Base-by-base conservation (phyloP, 2,329 filamentous ascomycete genomes). In the Orbilia ellipsospora region DNA sequence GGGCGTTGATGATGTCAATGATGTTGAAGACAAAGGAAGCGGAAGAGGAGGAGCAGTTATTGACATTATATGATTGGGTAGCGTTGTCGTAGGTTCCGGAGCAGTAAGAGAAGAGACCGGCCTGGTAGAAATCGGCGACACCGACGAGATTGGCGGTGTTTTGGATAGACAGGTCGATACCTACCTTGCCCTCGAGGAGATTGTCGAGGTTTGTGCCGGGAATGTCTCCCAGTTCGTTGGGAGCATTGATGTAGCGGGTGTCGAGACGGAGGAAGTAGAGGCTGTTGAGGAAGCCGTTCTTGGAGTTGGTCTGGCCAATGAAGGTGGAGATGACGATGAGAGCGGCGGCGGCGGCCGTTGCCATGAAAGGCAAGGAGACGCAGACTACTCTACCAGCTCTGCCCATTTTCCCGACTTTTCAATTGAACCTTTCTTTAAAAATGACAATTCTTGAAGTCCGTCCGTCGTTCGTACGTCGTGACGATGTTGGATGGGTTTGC, bases 71-170 rank as follows among this genome's bases (percentile, higher is more conserved):
- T 57, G 81, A 84, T 77, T 86, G 85, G 77, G 86, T 85, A 79
- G 85, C 85, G 78, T 87, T 86, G 78, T 85, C 82, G 48, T 42
- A 73, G 15, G 50, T 45, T 5, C 78, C 78, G 69, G 85, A 84
- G 87, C 95, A 98, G 87, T 93, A 97, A 81, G 91, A 91, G 91
- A 92, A 96, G 44, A 98, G 86, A 81, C 88, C 88, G 81, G 98
- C 86, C 76, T 91, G 87, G 87, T 97, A 98, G 80, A 89, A 86
- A 81, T 94, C 89, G 80, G 87, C 88, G 73, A 97, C 87, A 65
- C 87, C 85, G 51, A 92, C 85, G 23, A 87, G 83, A 0, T 81
- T 78, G 6, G 87, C 88, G 2, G 87, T 89, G 55, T 89, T 84
- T 77, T 89, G 83, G 48, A 72, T 77, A 50, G 78, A 79, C 42